phyloP scores from a whole-genome alignment of 768 basidiomycete genomes.

The Leccinum sublutescens region DNA sequence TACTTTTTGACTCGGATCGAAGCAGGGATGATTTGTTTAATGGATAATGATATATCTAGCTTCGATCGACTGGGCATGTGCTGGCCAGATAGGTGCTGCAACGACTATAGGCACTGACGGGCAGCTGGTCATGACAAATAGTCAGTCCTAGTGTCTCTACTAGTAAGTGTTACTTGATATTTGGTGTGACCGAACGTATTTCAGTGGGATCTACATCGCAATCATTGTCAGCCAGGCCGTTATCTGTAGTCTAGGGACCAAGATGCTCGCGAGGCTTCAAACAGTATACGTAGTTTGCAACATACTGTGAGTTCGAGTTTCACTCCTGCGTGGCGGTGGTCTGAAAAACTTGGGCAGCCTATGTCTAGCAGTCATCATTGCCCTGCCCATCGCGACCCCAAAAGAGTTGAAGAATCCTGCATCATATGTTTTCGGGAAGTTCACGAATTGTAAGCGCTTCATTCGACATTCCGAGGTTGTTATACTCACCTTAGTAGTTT shows the following conservation, averaged over 20 bases:
- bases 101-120: slow-evolving; percentile 48
- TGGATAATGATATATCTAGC: slow-evolving; percentile 38
- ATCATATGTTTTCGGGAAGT: slow-evolving; percentile 58
- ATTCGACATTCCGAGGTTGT: neutral
- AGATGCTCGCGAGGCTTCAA: slow-evolving; percentile 65
- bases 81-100: slow-evolving; percentile 62
- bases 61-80: slow-evolving; percentile 63
- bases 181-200: slow-evolving; percentile 35
- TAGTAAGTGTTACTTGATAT: slow-evolving; percentile 22
- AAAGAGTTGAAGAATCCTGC: slow-evolving; percentile 57
- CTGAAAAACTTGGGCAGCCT: slow-evolving; percentile 2
- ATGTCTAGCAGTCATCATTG: slow-evolving; percentile 43
- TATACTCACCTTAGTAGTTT: slow-evolving; percentile 22
- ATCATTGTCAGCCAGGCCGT: slow-evolving; percentile 60
- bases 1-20: neutral
- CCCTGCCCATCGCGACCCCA: slow-evolving; percentile 60
- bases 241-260: slow-evolving; percentile 63
- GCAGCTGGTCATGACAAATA: too few relatives aligned
- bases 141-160: slow-evolving; percentile 33
- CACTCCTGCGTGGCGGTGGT: neutral
- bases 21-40: slow-evolving; percentile 20
- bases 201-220: slow-evolving; percentile 60
- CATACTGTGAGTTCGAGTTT: slow-evolving; percentile 28
- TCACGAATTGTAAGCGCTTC: slow-evolving; percentile 47
- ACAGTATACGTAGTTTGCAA: slow-evolving; percentile 44